phyloP scores from a whole-genome alignment of 495 filamentous ascomycete genomes.

The Pyrenula massariospora region DNA sequence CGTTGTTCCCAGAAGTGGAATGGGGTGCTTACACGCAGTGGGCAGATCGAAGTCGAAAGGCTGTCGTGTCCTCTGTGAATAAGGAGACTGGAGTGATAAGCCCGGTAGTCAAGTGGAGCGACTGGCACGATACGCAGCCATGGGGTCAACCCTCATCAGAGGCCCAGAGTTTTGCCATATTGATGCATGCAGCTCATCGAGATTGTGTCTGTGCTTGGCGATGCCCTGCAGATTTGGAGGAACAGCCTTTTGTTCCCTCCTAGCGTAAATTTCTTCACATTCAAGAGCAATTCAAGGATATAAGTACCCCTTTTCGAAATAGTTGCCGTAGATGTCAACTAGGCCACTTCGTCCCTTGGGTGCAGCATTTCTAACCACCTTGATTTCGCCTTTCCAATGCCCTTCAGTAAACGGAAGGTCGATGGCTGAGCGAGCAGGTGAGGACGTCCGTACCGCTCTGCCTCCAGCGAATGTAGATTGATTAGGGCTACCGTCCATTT shows the following conservation, averaged over 20 bases:
- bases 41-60: constrained; percentile 29
- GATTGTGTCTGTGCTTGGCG: background rate
- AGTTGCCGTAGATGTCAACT: constrained; percentile 42
- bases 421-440: constrained; percentile 6
- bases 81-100: background rate
- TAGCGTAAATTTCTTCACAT: no score
- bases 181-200: background rate
- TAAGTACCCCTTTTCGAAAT: constrained; percentile 40
- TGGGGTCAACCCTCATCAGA: background rate
- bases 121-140: background rate
- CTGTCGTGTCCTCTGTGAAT: constrained; percentile 10
- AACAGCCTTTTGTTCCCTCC: background rate
- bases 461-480: background rate
- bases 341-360: constrained; percentile 29
- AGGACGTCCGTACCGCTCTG: constrained; percentile 15
- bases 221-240: background rate
- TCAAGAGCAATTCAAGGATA: constrained; percentile 24
- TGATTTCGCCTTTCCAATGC: constrained; percentile 43
- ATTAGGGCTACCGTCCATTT: background rate
- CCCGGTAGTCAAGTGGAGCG: background rate
- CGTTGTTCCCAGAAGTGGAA: constrained; percentile 24
- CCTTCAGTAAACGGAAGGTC: constrained; percentile 27
- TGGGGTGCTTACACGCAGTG: constrained; percentile 25
- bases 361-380: constrained; percentile 32
- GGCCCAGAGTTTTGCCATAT: background rate